phyloP scores from a whole-genome alignment of 2,329 filamentous ascomycete species.

The Fusarium sp. region DNA sequence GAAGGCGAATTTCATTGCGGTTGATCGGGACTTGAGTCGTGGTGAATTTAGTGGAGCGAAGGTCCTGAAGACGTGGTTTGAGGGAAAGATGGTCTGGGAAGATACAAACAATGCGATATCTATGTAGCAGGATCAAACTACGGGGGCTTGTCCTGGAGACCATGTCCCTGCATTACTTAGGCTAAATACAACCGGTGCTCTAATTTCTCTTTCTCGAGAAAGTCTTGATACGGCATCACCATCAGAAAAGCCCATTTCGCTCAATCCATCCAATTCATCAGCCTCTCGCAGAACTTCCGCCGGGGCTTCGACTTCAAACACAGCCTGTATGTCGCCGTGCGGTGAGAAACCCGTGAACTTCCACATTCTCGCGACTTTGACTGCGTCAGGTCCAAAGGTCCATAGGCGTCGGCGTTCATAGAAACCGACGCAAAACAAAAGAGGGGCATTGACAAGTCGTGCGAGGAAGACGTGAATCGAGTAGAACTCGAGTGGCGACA shows the following conservation, averaged over 20 bases:
- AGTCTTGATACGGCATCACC: constrained; percentile 8
- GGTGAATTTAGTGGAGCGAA: not conserved
- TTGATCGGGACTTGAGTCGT: not conserved
- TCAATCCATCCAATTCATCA: constrained; percentile 12
- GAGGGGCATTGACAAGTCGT: constrained; percentile 68
- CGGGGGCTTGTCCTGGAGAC: not conserved
- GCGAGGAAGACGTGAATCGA: constrained; percentile 73
- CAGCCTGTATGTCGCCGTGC: constrained; percentile 68
- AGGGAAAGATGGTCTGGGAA: not conserved
- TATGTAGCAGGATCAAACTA: not conserved
- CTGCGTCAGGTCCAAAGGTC: not conserved
- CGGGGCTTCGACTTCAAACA: constrained; percentile 68
- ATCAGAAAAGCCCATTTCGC: constrained; percentile 22
- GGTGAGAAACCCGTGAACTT: constrained; percentile 60
- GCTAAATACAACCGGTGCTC: not conserved
- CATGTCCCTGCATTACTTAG: not conserved
- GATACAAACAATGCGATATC: not conserved
- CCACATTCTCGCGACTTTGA: constrained; percentile 34
- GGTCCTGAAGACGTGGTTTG: not conserved
- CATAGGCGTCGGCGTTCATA: constrained; percentile 60
- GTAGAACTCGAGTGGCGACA: constrained; percentile 72
- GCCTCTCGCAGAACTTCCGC: not conserved
- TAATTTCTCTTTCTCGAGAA: constrained; percentile 4
- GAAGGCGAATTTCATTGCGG: not conserved
- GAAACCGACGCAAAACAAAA: constrained; percentile 66